These are phyloP conservation scores for Cytospora paraplurivora DNA, from an alignment of 2,329 filamentous ascomycete species.

Conservation along the genomic window DNA sequence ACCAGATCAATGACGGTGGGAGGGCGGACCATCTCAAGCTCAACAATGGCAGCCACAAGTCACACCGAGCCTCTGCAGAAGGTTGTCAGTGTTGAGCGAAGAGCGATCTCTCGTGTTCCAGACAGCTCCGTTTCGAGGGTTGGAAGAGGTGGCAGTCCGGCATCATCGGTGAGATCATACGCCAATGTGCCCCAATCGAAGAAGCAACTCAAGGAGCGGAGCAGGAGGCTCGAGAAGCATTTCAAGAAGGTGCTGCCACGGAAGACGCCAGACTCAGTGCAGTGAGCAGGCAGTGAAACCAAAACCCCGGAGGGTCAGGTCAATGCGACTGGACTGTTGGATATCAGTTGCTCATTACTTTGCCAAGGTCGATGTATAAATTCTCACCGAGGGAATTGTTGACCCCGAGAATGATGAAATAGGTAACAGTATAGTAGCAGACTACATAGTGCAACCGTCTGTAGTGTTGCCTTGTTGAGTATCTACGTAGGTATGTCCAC, in stretches of 20 bases:
- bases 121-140: background rate
- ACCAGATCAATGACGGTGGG: background rate
- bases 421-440: too few species aligned
- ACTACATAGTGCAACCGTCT: too few species aligned
- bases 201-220: conserved; percentile 16
- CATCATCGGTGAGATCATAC: conserved; percentile 8
- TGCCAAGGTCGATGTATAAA: background rate
- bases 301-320: background rate
- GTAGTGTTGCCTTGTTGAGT: too few species aligned
- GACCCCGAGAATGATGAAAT: too few species aligned
- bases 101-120: background rate
- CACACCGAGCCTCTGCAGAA: background rate
- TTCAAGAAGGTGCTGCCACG: conserved; percentile 1
- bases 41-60: background rate
- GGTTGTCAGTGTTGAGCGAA: background rate
- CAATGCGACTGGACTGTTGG: too few species aligned
- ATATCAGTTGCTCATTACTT: too few species aligned
- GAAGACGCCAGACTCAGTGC: conserved; percentile 4
- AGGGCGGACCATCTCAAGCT: background rate
- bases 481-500: too few species aligned
- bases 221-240: conserved; percentile 16
- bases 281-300: conserved; percentile 9
- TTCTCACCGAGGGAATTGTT: background rate
- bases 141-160: conserved; percentile 3
- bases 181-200: conserved; percentile 3